Base-by-base conservation (phyloP, 2,329 filamentous ascomycete species). In the Aspergillus aculeatinus region DNA sequence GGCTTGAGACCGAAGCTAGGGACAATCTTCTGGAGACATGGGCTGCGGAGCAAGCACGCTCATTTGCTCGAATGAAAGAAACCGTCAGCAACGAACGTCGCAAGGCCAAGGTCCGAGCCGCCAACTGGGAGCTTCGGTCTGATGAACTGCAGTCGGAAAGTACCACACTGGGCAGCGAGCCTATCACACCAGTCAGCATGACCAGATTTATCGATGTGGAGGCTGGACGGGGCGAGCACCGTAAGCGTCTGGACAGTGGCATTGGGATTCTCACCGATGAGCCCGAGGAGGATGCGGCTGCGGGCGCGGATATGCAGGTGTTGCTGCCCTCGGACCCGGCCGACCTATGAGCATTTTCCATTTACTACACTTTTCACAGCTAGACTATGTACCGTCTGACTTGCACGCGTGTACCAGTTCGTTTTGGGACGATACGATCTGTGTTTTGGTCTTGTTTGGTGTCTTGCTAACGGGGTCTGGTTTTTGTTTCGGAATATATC, bases 201-300 rank as follows among this genome's bases (percentile, higher is more conserved):
- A 74, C 73, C 4, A 71, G 77, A 16, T 81, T 78, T 63, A 74
- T 74, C 25, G 76, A 81, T 63, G 71, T 77, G n/a, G 75, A 77
- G 60, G 63, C 75, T 57, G 74, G 72, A 4, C 70, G 74, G 56
- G 77, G 73, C 44, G 78, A 74, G 63, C 69, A 73, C 50, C 70
- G 73, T 35, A 71, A 67, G 51, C 74, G 68, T 27, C 68, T 78
- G 29, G 75, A 80, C 58, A 79, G 75, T 63, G 77, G 74, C 0
- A 73, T 81, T 67, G 76, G 71, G 0, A 74, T 74, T 53, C 66
- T 73, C 21, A 67, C 69, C 29, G 70, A 73, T 31, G 70, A 73
- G 19, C 64, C 72, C 23, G 42, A 70, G 55, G 69, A 72, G n/a
- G 71, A 71, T 23, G 73, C 74, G 16, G 72, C 71, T 29, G 69